Evolutionary conservation across 2,329 filamentous ascomycete species (phyloP), one percentile per base, ranked within the genome.

Genomic region (Ophiostoma montium): DNA sequence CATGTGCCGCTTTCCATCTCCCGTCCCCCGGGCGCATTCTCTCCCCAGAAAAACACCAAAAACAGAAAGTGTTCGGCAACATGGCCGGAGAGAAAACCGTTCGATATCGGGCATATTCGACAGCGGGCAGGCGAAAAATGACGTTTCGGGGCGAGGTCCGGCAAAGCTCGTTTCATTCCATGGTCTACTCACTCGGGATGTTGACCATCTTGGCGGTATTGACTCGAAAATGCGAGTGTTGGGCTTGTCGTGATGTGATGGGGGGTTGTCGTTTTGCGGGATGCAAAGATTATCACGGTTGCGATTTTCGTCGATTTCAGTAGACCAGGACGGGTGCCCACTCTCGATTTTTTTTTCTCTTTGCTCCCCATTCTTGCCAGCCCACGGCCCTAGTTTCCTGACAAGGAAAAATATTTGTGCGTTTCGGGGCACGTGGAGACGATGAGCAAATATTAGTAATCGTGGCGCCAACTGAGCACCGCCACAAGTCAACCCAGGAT

Each of bases 181-280:
- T 38, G 8, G 16, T 27, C 43, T 49, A 56, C 55, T 54, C 50
- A 57, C 55, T 88, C 63, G 84, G 84, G 72, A 88, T 79, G 82
- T 89, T 89, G 71, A 89, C 84, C 84, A 63, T 63, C 56, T 61
- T 63, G 57, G 49, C 60, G 59, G 59, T 55, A 46, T 52, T 55
- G 45, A 33, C 51, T 49, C 47, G 44, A 46, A n/a, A 35, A 30
- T 33, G 13, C 42, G 16, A 43, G 48, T 47, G 16, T 41, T 41
- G 43, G 36, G 36, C n/a, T 50, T 39, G 50, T 38, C 35, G 43
- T 50, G 49, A 21, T 41, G 48, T 50, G 43, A 47, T 50, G 42
- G 49, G 51, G 33, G 46, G 44, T 46, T 48, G 45, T 48, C 42
- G 48, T 33, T 47, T 52, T 50, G 43, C 30, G 43, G 43, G 48